Evolutionary conservation across 2,329 filamentous ascomycete genomes (phyloP), one percentile per base, ranked within the genome.

Genomic region (Penicillium hordei): DNA sequence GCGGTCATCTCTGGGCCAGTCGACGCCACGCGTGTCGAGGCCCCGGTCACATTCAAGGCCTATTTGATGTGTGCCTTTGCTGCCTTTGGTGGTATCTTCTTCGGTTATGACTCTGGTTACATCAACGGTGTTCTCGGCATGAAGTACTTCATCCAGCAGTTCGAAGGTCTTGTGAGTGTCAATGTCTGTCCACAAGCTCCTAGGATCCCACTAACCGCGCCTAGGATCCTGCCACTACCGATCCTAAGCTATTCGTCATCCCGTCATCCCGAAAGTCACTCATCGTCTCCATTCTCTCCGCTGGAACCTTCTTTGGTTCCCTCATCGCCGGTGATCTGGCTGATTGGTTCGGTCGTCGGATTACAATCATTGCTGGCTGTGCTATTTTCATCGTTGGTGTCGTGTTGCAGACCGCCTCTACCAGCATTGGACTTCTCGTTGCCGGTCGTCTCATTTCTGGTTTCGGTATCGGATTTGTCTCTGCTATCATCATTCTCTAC

Each of bases 401-500:
- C 31, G 72, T 86, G 59, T 79, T 92, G 48, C 89, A 93, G 79
- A 86, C 86, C 53, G 79, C 81, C 53, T 79, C 82, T 36, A 68
- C 67, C 39, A 73, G 79, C 52, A 78, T 89, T 13, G 84, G 81
- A 57, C 79, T 86, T 60, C 85, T 92, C 59, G 87, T 90, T 23
- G 83, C 84, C 57, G 90, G 90, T 72, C 89, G 89, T 82, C 77
- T 92, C 57, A 77, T 93, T 67, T 87, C 89, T 48, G 90, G 90
- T 73, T 73, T 91, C 56, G 90, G 90, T 81, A 89, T 92, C 68
- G 90, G 89, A 70, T 91, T 91, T 72, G 88, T 90, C 65, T 91
- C 88, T 9, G 88, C 89, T 68, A 86, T 91, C 68, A 86, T 92
- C 75, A 90, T 92, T 70, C 81, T 92, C 60, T 93, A 94, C 84